Evolutionary conservation across 2,329 filamentous ascomycete species (phyloP), one percentile per base, ranked within the genome.

Genomic region (Stagonosporopsis cucurbitacearum): DNA sequence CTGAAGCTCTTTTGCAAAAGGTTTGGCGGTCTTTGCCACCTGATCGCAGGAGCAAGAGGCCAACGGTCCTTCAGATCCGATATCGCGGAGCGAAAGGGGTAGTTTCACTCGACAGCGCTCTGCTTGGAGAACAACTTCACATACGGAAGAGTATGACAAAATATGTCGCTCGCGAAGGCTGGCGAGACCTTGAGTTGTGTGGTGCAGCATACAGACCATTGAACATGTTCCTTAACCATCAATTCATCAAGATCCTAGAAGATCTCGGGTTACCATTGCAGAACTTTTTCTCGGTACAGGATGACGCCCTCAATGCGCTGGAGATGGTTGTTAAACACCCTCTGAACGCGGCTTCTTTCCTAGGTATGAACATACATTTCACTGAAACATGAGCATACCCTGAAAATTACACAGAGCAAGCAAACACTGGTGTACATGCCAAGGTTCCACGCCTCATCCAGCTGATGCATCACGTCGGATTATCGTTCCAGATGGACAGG

Each of bases 231-330:
- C 81, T 96, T 1, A 96, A 96, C 66, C 86, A 89, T 0, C 90
- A 91, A 62, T 80, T 93, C 58, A 92, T 96, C 76, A 96, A 96
- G 70, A 92, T 96, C 5, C 73, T 96, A 0, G 92, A 96, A 67
- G 92, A 96, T 62, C 86, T 94, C 72, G 82, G 83, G 0, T 86
- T 89, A 0, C 69, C 79, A 0, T 67, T 77, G 1, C 52, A 74
- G 0, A 88, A 84, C 70, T 94, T 96, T 61, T 68, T 88, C 11
- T 66, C 79, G 0, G 75, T 91, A 1, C 91, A 95, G 71, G 77
- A 79, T 0, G 76, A 78, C n/a, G 88, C 88, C 25, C 75, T 95
- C 3, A 62, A 81, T 0, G 77, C 81, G 12, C 77, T 96, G 4
- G 82, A 85, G 3, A 74, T 75, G 11, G 85, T 89, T 42, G 88